A percentile compares a stretch with the other conserved stretches of the same genome.
Conservation (phyloP, 345 rosid genomes). For the Rhodamnia rubescens region DNA sequence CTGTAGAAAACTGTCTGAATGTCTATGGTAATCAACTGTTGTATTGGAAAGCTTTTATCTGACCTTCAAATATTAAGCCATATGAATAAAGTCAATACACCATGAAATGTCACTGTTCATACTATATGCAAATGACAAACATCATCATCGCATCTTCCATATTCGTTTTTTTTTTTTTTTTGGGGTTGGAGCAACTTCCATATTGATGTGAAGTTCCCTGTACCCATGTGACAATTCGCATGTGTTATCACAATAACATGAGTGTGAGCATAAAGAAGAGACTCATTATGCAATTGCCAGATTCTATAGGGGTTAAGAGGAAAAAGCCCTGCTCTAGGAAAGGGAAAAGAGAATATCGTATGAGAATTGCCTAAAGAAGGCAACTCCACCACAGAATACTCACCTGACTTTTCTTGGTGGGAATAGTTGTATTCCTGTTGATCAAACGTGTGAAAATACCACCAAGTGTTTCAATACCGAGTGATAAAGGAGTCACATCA, state of each 20-base stretch:
- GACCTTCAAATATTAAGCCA: background rate
- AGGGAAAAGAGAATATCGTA: background rate
- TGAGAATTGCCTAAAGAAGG: background rate
- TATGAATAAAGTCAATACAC: background rate
- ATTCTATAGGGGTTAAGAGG: background rate
- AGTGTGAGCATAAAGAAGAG: background rate
- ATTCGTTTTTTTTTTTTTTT: background rate
- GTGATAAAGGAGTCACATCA: constrained; percentile 33
- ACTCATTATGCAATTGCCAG: background rate
- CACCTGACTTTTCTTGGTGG: constrained; percentile 32
- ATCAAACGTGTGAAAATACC: constrained; percentile 27
- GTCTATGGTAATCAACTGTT: background rate
- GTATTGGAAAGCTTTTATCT: background rate
- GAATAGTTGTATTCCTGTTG: constrained; percentile 29
- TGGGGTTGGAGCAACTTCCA: background rate
- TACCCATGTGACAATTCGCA: background rate
- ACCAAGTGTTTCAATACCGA: constrained; percentile 31
- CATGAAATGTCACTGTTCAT: background rate
- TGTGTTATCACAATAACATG: background rate
- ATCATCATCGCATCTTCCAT: background rate
- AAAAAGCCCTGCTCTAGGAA: background rate
- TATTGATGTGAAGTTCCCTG: background rate
- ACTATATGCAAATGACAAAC: background rate
- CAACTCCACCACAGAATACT: background rate
- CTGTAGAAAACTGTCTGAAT: background rate